Percentiles rank a stretch among this genome's conserved stretches.
Conservation (phyloP, 768 basidiomycete species). For the Auricularia cornea region DNA sequence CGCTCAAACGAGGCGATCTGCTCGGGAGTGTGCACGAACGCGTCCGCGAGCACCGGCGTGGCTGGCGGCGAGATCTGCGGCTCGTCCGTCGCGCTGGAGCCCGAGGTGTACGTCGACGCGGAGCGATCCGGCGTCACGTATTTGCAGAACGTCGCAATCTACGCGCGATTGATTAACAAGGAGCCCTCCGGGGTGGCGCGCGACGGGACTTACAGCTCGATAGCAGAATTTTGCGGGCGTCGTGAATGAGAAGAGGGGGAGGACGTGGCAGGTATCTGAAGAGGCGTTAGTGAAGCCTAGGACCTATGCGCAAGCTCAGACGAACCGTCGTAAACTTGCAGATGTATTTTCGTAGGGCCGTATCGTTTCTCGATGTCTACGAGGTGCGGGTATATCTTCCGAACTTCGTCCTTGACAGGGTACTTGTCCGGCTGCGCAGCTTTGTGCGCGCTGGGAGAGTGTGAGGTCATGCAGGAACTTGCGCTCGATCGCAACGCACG, state of each 20-base stretch:
- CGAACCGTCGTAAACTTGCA: slow-evolving; percentile 86
- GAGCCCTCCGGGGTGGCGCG: no score
- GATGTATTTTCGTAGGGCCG: slow-evolving; percentile 56
- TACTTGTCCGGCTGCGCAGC: slow-evolving; percentile 77
- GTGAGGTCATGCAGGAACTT: no score
- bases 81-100: background rate
- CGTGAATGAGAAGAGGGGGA: slow-evolving; percentile 64
- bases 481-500: no score
- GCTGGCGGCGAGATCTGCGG: background rate
- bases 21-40: background rate
- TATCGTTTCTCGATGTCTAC: background rate
- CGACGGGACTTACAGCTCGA: slow-evolving; percentile 32
- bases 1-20: background rate
- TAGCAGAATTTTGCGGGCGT: slow-evolving; percentile 67
- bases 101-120: background rate
- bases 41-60: background rate
- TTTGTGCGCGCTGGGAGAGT: slow-evolving; percentile 70
- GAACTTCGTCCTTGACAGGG: slow-evolving; percentile 47
- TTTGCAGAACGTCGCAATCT: slow-evolving; percentile 20
- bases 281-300: background rate
- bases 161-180: no score
- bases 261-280: slow-evolving; percentile 49
- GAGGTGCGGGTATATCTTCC: slow-evolving; percentile 3
- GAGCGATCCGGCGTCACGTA: slow-evolving; percentile 10
- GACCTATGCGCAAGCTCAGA: background rate